phyloP scores from a whole-genome alignment of 345 rosid genomes.

The Syzygium jambos region DNA sequence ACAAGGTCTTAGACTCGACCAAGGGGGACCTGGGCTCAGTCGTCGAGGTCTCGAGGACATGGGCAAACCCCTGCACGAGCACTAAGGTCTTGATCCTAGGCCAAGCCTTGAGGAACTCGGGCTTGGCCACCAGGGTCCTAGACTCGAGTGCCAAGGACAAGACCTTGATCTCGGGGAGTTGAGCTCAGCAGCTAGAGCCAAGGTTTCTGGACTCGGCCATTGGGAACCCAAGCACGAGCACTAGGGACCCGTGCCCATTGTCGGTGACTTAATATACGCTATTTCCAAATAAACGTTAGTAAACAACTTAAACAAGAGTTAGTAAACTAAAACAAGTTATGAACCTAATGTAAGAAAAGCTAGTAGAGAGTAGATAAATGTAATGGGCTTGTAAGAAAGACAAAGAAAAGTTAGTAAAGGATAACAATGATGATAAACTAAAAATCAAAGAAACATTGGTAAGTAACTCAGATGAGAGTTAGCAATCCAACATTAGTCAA shows the following conservation, averaged over 20 bases:
- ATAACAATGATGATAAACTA: background rate
- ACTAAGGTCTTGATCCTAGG: background rate
- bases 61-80: no score
- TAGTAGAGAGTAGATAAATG: background rate
- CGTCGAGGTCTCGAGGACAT: no score
- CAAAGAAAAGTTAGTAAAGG: no score
- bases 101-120: background rate
- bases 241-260: background rate
- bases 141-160: background rate
- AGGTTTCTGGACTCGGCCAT: background rate
- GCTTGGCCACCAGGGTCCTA: background rate
- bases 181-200: background rate
- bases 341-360: background rate
- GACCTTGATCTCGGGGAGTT: background rate
- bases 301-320: no score
- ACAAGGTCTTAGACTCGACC: no score
- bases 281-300: background rate
- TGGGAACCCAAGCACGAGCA: background rate
- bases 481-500: background rate
- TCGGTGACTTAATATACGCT: background rate
- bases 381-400: background rate
- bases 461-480: background rate
- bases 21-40: no score
- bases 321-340: background rate
- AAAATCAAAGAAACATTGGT: background rate